Evolutionary conservation across 1,284 basidiomycete genomes (phyloP).

Genomic region (Pseudozyma flocculosa): DNA sequence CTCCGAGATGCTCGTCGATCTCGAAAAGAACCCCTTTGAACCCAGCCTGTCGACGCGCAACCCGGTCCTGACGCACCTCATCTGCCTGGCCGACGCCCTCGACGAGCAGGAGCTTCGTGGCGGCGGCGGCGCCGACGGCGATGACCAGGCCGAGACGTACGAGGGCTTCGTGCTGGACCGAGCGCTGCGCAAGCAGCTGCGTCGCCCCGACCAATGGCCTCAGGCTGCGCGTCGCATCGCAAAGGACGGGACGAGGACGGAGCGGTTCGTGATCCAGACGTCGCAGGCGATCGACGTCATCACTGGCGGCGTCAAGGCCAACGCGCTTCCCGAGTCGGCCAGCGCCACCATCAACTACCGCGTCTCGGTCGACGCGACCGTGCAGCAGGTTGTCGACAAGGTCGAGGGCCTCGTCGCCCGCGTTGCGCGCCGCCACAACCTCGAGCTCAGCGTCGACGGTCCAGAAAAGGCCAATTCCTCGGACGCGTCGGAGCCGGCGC

Average conservation of each 20-base stretch:
- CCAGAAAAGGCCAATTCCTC: background rate
- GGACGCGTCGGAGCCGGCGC: too few relatives aligned
- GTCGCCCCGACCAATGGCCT: constrained; percentile 1
- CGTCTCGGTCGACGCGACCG: constrained; percentile 63
- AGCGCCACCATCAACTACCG: constrained; percentile 67
- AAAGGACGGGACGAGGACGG: constrained; percentile 1
- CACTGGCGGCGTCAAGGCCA: constrained; percentile 69
- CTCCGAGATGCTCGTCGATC: constrained; percentile 63
- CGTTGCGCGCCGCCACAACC: too few relatives aligned
- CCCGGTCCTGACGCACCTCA: background rate
- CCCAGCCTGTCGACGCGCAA: constrained; percentile 32
- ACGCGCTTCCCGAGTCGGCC: constrained; percentile 66
- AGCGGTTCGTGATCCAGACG: constrained; percentile 64
- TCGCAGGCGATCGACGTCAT: constrained; percentile 73
- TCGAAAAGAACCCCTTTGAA: constrained; percentile 64
- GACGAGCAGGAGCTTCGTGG: background rate
- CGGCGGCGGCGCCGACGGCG: background rate
- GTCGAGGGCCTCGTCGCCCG: constrained; percentile 62
- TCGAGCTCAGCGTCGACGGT: constrained; percentile 1
- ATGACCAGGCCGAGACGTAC: background rate
- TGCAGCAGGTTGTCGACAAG: constrained; percentile 61
- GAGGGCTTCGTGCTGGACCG: constrained; percentile 5
- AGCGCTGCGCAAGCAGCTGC: background rate
- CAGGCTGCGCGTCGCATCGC: too few relatives aligned
- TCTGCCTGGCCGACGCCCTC: background rate